phyloP scores from a whole-genome alignment of 1,284 basidiomycete genomes.

The Ceratobasidium papillatum region DNA sequence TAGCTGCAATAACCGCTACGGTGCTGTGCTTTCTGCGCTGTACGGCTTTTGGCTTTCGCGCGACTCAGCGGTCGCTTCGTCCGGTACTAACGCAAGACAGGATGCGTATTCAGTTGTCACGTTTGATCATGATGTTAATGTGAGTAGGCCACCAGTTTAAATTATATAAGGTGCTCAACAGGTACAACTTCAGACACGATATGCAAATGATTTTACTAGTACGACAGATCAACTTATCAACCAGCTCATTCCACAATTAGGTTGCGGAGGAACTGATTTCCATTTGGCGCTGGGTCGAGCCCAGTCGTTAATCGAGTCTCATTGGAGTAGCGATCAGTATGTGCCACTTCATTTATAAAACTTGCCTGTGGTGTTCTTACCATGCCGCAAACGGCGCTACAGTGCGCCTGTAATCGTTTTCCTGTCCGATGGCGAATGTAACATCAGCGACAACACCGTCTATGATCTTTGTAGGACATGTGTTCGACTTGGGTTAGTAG shows the following conservation, averaged over 20 bases:
- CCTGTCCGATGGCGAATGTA: slow-evolving; percentile 66
- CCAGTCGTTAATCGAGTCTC: slow-evolving; percentile 55
- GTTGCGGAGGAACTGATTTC: slow-evolving; percentile 61
- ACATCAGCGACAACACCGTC: slow-evolving; percentile 55
- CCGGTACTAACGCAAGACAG: slow-evolving; percentile 22
- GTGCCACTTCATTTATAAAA: not conserved
- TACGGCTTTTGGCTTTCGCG: slow-evolving; percentile 65
- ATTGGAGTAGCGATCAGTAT: slow-evolving; percentile 67
- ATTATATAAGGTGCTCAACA: slow-evolving; percentile 43
- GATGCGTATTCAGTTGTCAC: slow-evolving; percentile 64
- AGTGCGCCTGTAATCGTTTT: slow-evolving; percentile 68
- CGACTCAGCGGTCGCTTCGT: slow-evolving; percentile 49
- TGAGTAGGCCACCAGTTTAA: slow-evolving; percentile 38
- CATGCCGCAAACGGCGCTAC: not conserved
- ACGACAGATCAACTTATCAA: slow-evolving; percentile 59
- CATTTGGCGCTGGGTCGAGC: slow-evolving; percentile 55
- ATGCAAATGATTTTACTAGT: slow-evolving; percentile 60
- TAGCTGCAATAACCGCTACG: slow-evolving; percentile 60
- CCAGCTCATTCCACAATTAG: slow-evolving; percentile 52
- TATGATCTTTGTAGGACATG: slow-evolving; percentile 60
- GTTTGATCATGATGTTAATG: slow-evolving; percentile 54
- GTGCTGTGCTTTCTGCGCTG: slow-evolving; percentile 64
- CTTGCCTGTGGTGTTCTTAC: not conserved
- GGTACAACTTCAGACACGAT: slow-evolving; percentile 10
- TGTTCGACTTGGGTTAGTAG: slow-evolving; percentile 58